Base-by-base conservation (phyloP, 2,329 filamentous ascomycete genomes). In the Aureobasidium sp. region DNA sequence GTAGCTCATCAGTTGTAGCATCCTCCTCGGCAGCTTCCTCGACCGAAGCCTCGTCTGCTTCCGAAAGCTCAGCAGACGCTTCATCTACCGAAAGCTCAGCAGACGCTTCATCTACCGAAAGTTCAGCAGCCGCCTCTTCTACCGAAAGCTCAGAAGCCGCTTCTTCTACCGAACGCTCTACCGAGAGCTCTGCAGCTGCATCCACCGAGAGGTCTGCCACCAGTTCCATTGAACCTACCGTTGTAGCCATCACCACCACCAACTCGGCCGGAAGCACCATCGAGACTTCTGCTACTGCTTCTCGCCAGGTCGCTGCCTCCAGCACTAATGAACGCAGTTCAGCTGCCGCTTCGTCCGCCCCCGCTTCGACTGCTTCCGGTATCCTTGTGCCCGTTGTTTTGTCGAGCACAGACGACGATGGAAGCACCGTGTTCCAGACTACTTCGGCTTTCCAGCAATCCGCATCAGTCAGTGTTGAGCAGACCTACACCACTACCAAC, bases 321-420 rank as follows among this genome's bases (percentile, higher is more conserved):
- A 63, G 57, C 46, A 62, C 62, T 21, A 57, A 61, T 19, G 60
- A 62, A 37, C 63, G 60, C 47, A 67, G 65, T 6, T 47, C 47
- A 0, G 46, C 37, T 21, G 62, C 63, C 13, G 64, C 64, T 21
- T 64, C 64, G 19, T 60, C 50, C 11, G 51, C 55, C 19, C 64
- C 65, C 19, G 57, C 63, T n/a, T 65, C 66, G 27, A 64, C 60
- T 47, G 38, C 62, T 45, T 67, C 68, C 25, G 71, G 69, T 47
- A 67, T 79, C 23, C 64, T 79, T 33, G 68, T 78, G 9, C 72
- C 74, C 10, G 67, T 75, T 25, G 67, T 69, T 21, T 62, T 74
- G 53, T 73, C 74, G 1, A 73, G 74, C 2, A 77, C 74, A 17
- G 65, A 74, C 61, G 65, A 66, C 31, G 67, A 66, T 29, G 76